A percentile compares a stretch with the other conserved stretches of the same genome.
Evolutionary conservation across 495 filamentous ascomycete genomes (phyloP).

Genomic region (Neurospora cerealis): DNA sequence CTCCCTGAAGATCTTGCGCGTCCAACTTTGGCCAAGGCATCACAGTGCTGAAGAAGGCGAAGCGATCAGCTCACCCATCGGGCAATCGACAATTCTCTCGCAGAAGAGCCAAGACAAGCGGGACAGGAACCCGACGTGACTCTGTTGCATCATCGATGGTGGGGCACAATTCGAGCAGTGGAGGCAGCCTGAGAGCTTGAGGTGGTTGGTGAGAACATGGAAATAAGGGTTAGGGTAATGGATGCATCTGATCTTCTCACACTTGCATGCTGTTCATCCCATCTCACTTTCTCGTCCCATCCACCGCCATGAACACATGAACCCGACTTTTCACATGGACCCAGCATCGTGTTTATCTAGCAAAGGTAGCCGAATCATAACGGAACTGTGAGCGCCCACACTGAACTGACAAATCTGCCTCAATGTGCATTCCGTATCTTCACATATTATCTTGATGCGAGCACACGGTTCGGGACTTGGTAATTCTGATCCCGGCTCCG

Average conservation of each 20-base stretch:
- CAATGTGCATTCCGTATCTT: background rate
- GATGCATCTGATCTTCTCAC: background rate
- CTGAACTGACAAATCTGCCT: background rate
- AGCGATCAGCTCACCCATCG: background rate
- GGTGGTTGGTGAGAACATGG: background rate
- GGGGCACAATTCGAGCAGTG: background rate
- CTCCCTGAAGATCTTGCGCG: background rate
- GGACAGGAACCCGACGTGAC: background rate
- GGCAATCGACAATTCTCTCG: background rate
- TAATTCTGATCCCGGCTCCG: background rate
- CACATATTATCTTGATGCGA: background rate
- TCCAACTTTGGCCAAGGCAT: background rate
- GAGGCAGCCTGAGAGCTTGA: background rate
- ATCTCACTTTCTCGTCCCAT: background rate
- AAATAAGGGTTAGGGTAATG: background rate
- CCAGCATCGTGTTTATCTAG: background rate
- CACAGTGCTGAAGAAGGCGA: background rate
- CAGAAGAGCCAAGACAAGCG: background rate
- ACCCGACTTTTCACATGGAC: background rate
- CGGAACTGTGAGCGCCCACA: background rate
- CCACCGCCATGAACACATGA: background rate
- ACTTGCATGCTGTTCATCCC: background rate
- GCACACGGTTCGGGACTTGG: background rate
- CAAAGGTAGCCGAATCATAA: background rate
- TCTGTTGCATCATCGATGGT: background rate